Conservation (phyloP, 2,329 filamentous ascomycete species). For the Lachnellula cervina region DNA sequence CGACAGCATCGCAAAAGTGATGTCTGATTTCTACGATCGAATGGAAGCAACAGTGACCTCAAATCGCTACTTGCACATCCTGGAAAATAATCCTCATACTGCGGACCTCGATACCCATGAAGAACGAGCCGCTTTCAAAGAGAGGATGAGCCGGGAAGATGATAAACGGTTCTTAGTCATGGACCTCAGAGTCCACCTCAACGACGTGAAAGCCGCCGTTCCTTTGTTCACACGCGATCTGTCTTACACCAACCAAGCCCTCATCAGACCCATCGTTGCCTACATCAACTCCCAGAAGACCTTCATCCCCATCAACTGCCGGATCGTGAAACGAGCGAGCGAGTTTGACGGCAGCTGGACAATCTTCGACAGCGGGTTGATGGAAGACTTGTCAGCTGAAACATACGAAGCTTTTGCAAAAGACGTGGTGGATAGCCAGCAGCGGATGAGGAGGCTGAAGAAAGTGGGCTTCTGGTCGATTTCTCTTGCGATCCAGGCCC, state of each 20-base stretch:
- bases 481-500: slow-evolving; percentile 83
- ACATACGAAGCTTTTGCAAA: slow-evolving; percentile 91
- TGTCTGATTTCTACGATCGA: slow-evolving; percentile 95
- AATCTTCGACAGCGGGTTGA: slow-evolving; percentile 84
- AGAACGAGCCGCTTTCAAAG: slow-evolving; percentile 18
- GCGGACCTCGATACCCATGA: slow-evolving; percentile 27
- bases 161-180: slow-evolving; percentile 81
- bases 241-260: slow-evolving; percentile 92
- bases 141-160: slow-evolving; percentile 38
- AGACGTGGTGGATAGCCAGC: slow-evolving; percentile 86
- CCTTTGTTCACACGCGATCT: slow-evolving; percentile 89
- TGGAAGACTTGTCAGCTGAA: slow-evolving; percentile 91
- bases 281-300: slow-evolving; percentile 96
- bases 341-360: slow-evolving; percentile 98
- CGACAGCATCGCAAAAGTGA: slow-evolving; percentile 85
- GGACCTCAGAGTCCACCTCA: slow-evolving; percentile 91
- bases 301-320: slow-evolving; percentile 92
- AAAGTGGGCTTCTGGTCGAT: slow-evolving; percentile 97
- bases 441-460: slow-evolving; percentile 78
- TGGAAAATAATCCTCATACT: slow-evolving; percentile 43
- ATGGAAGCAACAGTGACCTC: slow-evolving; percentile 87
- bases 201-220: slow-evolving; percentile 88
- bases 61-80: slow-evolving; percentile 59
- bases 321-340: slow-evolving; percentile 79
- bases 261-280: slow-evolving; percentile 92